Conservation (phyloP, 805 yeast species). For the Ogataea henricii region DNA sequence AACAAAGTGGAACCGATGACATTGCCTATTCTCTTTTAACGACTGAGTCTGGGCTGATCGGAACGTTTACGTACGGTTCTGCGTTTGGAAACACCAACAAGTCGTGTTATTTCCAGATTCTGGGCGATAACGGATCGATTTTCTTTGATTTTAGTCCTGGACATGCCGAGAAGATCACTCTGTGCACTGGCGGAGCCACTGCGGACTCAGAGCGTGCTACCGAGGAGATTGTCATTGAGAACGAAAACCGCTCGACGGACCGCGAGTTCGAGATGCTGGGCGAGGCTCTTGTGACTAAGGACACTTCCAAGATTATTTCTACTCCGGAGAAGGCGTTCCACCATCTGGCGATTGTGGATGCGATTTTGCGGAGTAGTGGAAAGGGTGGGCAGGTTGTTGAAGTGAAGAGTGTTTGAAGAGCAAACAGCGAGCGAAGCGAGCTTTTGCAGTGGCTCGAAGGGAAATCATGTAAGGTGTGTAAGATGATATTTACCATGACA, state of each 20-base stretch:
- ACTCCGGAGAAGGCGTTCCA: conserved; percentile 86
- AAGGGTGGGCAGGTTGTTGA: conserved; percentile 41
- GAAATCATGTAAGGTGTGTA: too few species aligned
- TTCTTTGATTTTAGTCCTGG: conserved; percentile 64
- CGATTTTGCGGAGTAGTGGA: conserved; percentile 71
- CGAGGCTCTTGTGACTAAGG: conserved; percentile 31
- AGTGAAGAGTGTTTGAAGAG: conserved; percentile 20
- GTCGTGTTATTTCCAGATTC: conserved; percentile 63
- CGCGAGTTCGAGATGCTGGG: conserved; percentile 52
- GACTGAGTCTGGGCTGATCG: conserved; percentile 62
- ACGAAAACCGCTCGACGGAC: conserved; percentile 44
- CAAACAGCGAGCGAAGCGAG: too few species aligned
- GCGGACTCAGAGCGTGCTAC: conserved; percentile 48
- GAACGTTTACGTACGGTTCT: conserved; percentile 86
- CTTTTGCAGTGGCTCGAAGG: too few species aligned
- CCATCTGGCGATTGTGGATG: conserved; percentile 88
- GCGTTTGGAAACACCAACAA: conserved; percentile 83
- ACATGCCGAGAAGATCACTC: conserved; percentile 40
- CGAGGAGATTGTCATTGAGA: conserved; percentile 41
- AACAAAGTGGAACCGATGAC: conserved; percentile 81
- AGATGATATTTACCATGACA: too few species aligned
- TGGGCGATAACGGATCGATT: conserved; percentile 79
- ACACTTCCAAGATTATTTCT: conserved; percentile 25
- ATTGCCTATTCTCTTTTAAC: conserved; percentile 70
- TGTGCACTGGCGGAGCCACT: conserved; percentile 53